phyloP scores from a whole-genome alignment of 768 basidiomycete genomes.

The Naganishia onofrii region DNA sequence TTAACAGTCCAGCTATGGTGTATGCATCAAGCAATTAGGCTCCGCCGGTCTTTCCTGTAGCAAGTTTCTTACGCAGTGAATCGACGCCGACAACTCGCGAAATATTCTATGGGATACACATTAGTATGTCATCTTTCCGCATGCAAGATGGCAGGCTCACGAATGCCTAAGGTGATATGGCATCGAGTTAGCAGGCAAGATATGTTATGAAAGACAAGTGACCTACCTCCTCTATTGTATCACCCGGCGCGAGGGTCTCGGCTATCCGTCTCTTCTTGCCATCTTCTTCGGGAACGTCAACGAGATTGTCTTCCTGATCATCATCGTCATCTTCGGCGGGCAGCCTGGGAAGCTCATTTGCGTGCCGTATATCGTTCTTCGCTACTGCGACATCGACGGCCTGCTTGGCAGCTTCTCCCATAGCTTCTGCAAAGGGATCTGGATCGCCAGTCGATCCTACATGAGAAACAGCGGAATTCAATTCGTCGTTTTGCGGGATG shows the following conservation, averaged over 20 bases:
- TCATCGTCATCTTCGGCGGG: slow-evolving; percentile 7
- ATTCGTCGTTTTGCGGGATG: slow-evolving; percentile 45
- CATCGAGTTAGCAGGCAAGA: background rate
- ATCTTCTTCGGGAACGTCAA: slow-evolving; percentile 33
- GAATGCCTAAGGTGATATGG: background rate
- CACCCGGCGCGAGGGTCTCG: slow-evolving; percentile 81
- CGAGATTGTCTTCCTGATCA: slow-evolving; percentile 27
- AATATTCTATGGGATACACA: slow-evolving; percentile 67
- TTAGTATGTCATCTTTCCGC: background rate
- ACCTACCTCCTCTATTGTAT: slow-evolving; percentile 69
- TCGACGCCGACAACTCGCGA: slow-evolving; percentile 86
- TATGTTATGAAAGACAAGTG: background rate
- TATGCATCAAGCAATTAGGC: slow-evolving; percentile 8
- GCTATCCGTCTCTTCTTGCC: slow-evolving; percentile 84
- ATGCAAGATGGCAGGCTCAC: background rate
- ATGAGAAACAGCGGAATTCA: slow-evolving; percentile 46
- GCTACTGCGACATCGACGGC: slow-evolving; percentile 25
- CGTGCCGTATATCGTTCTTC: slow-evolving; percentile 6
- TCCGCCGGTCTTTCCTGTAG: background rate
- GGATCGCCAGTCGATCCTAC: slow-evolving; percentile 49
- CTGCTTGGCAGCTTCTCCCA: slow-evolving; percentile 40
- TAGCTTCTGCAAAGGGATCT: slow-evolving; percentile 47
- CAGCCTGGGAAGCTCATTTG: background rate
- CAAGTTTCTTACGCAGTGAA: slow-evolving; percentile 69
- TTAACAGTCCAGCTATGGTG: slow-evolving; percentile 72